These are phyloP conservation scores for Cenchrus fungigraminus DNA, from an alignment of 176 grass and related monocot genomes.

Conservation along the genomic window DNA sequence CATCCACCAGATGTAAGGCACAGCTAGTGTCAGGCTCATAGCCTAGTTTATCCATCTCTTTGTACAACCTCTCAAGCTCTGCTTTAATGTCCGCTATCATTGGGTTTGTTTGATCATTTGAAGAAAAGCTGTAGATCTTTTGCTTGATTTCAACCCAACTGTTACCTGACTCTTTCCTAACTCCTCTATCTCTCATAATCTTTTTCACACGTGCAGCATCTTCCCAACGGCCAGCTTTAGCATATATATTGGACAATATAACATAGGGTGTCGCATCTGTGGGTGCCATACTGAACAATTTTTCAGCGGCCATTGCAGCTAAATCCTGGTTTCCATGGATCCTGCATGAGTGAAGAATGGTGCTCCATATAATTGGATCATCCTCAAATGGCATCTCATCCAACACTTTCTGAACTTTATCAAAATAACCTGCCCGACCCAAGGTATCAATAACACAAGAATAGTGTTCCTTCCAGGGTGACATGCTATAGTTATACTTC, in stretches of 20 bases:
- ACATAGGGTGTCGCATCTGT: slow-evolving; percentile 71
- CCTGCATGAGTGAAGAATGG: slow-evolving; percentile 86
- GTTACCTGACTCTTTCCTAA: slow-evolving; percentile 75
- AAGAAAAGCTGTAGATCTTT: slow-evolving; percentile 75
- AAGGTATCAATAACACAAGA: slow-evolving; percentile 76
- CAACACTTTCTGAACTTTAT: slow-evolving; percentile 70
- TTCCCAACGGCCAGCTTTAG: slow-evolving; percentile 83
- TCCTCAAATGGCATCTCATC: slow-evolving; percentile 63
- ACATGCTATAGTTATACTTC: slow-evolving; percentile 56
- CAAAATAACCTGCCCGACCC: slow-evolving; percentile 67
- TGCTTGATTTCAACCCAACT: slow-evolving; percentile 96
- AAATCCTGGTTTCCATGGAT: slow-evolving; percentile 82
- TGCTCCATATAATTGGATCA: slow-evolving; percentile 82
- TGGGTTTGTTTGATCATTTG: slow-evolving; percentile 77
- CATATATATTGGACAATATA: slow-evolving; percentile 87
- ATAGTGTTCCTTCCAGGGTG: slow-evolving; percentile 82
- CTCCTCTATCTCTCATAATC: slow-evolving; percentile 75
- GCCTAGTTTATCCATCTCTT: slow-evolving; percentile 79
- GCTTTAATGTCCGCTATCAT: slow-evolving; percentile 71
- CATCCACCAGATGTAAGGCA: slow-evolving; percentile 77
- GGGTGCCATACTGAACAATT: slow-evolving; percentile 64
- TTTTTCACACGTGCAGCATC: slow-evolving; percentile 75
- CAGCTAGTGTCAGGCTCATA: slow-evolving; percentile 63
- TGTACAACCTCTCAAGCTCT: slow-evolving; percentile 69
- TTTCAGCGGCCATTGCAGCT: slow-evolving; percentile 72